Evolutionary conservation across 176 grass and related monocot genomes (phyloP).

Genomic region (Carex myosuroides): DNA sequence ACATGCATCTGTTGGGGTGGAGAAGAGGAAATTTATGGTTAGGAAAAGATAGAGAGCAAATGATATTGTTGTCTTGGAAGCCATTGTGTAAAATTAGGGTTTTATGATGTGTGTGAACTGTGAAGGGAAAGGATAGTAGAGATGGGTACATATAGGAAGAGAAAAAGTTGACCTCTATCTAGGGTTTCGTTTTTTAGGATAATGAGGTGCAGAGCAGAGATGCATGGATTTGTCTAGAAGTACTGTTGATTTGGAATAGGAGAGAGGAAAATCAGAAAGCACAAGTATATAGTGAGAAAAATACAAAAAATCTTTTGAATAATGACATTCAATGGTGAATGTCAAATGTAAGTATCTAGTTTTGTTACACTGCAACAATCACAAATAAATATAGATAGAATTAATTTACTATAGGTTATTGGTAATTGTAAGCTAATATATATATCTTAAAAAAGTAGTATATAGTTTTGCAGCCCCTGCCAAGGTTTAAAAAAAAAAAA

Average conservation of each 20-base stretch:
- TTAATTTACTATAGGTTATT: no score
- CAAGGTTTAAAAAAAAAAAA: no score
- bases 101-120: background rate
- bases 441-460: no score
- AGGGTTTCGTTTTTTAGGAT: background rate
- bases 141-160: conserved; percentile 28
- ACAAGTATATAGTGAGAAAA: background rate
- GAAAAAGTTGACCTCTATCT: background rate
- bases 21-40: conserved; percentile 44
- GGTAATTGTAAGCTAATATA: no score
- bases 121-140: background rate
- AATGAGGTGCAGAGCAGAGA: background rate
- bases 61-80: conserved; percentile 6
- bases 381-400: no score
- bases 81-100: conserved; percentile 7
- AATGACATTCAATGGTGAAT: background rate
- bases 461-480: no score
- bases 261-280: background rate
- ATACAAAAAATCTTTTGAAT: background rate
- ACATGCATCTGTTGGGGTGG: conserved; percentile 44
- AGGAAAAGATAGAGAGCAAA: conserved; percentile 27
- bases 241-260: background rate
- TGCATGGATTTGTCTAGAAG: background rate
- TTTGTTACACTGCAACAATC: background rate
- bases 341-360: background rate